A percentile compares a stretch with the other conserved stretches of the same genome.
Evolutionary conservation across 1,284 basidiomycete species (phyloP).

Genomic region (Rhizopogon parksii): DNA sequence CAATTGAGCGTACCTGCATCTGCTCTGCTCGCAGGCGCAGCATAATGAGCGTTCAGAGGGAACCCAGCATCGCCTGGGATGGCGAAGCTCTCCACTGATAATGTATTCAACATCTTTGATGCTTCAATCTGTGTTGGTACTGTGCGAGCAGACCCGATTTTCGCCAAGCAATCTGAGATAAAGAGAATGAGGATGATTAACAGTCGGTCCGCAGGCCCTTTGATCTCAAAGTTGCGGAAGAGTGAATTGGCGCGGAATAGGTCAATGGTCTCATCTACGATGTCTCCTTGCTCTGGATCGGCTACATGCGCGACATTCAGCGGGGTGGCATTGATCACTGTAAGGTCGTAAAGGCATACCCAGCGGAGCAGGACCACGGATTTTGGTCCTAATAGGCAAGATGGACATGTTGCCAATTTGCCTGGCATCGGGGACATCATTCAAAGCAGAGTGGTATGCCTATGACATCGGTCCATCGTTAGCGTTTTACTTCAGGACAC

Average conservation of each 20-base stretch:
- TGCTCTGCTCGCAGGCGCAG: conserved; percentile 65
- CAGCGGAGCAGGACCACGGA: conserved; percentile 87
- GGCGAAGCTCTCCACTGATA: conserved; percentile 88
- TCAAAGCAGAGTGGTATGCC: conserved; percentile 97
- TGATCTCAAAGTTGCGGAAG: conserved; percentile 99
- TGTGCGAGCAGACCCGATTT: conserved; percentile 65
- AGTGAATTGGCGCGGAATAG: conserved; percentile 98
- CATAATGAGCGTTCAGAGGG: conserved; percentile 89
- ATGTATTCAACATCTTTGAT: conserved; percentile 80
- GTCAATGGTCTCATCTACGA: conserved; percentile 94
- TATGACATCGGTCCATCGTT: conserved; percentile 27
- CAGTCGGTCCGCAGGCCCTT: conserved; percentile 92
- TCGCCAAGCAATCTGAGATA: conserved; percentile 94
- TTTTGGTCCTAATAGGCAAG: conserved; percentile 86
- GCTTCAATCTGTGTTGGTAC: conserved; percentile 81
- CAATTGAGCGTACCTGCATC: conserved; percentile 68
- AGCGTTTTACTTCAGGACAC: neutral
- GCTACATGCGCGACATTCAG: conserved; percentile 35
- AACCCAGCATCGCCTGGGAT: conserved; percentile 97
- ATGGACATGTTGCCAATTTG: conserved; percentile 88
- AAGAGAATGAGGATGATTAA: conserved; percentile 98
- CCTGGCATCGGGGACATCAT: conserved; percentile 77
- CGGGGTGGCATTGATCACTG: conserved; percentile 2
- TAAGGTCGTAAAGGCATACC: conserved; percentile 38
- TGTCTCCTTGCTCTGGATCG: conserved; percentile 77